A percentile compares a stretch with the other conserved stretches of the same genome.
Evolutionary conservation across 371 early-diverging fungal species (phyloP).

Genomic region (Circinella umbellata): DNA sequence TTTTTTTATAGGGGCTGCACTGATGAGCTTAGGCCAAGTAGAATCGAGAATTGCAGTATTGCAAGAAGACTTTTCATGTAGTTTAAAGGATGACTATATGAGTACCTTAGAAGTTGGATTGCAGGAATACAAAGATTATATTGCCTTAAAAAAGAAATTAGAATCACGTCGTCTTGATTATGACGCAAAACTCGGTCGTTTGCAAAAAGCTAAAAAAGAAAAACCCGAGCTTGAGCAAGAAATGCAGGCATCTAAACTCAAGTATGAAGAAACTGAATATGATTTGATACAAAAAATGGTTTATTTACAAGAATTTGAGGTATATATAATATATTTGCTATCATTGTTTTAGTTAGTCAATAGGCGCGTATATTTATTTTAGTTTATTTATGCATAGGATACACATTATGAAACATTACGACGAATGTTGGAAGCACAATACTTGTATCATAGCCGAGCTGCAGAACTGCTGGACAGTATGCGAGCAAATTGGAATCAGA

Average conservation of each 20-base stretch:
- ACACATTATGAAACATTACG: conserved; percentile 57
- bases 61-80: conserved; percentile 60
- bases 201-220: conserved; percentile 90
- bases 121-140: conserved; percentile 68
- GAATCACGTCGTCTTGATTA: conserved; percentile 90
- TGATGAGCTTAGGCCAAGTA: conserved; percentile 65
- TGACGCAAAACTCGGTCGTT: conserved; percentile 87
- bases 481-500: conserved; percentile 25
- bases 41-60: conserved; percentile 65
- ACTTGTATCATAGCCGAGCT: conserved; percentile 51
- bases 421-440: conserved; percentile 61
- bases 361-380: neutral
- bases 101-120: conserved; percentile 48
- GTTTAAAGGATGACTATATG: conserved; percentile 52
- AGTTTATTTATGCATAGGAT: conserved; percentile 4
- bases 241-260: conserved; percentile 82
- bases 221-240: conserved; percentile 91
- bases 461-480: conserved; percentile 46
- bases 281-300: conserved; percentile 71
- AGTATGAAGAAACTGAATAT: conserved; percentile 89
- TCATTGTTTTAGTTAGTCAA: no score
- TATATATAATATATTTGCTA: conserved; percentile 20
- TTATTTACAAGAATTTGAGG: conserved; percentile 72
- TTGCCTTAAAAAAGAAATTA: conserved; percentile 78
- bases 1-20: conserved; percentile 43